Evolutionary conservation across 768 basidiomycete genomes (phyloP), one percentile per base, ranked within the genome.

Genomic region (Serendipita indica): DNA sequence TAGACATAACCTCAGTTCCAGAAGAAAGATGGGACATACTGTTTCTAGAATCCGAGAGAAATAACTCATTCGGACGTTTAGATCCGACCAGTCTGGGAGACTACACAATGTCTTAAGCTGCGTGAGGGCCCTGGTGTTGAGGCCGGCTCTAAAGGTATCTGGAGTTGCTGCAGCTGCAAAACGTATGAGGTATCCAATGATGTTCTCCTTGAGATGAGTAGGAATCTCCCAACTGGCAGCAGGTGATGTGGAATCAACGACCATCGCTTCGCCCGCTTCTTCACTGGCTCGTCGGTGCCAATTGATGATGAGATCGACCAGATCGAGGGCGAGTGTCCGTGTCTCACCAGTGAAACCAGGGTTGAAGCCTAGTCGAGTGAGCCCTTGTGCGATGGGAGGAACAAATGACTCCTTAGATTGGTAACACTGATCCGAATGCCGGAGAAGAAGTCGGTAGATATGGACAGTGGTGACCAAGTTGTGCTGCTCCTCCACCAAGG

Each of bases 371-470:
- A 98, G 77, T 68, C 92, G 93, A 57, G 78, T 78, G 62, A 99
- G 74, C 7, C 88, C 89, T 65, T 86, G 86, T 37, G 93, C 87
- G 73, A 99, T 92, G 66, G 92, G 87, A 0, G 91, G 86, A 13
- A 97, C 80, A 70, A 97, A 98, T 6, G 96, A 74, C 2, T 89
- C 85, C 39, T 96, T 85, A 60, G 91, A 89, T 39, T 89, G 84
- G 73, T 86, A 98, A 72, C 97, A 99, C 6, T 96, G 75, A 57
- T 89, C 79, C 0, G 88, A 82, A 61, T 97, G 91, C 61, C 90
- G 86, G 62, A 90, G 84, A 59, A 99, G 84, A 58, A 99, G 79
- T 62, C 93, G 86, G 67, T 96, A 99, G 57, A 97, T 86, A 62
- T 78, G 77, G 61, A 85, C 81, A 57, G 86, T 77, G 2, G 81